Conservation (phyloP, 108 stramenopile genomes). For the Epipyxis sp. region DNA sequence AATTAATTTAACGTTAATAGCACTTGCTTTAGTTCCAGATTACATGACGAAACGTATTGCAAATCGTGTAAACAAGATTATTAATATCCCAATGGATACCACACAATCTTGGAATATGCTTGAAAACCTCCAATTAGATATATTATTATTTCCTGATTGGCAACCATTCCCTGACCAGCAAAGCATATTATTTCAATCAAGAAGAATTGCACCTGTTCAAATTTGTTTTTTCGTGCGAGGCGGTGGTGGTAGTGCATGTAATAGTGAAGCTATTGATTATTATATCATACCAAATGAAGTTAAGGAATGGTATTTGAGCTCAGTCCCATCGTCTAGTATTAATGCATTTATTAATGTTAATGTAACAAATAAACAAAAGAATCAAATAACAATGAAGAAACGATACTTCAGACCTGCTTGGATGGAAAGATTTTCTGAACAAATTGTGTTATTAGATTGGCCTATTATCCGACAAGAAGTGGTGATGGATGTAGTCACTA, state of each 20-base stretch:
- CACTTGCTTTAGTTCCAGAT: slow-evolving; percentile 3
- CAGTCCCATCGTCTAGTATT: background rate
- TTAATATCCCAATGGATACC: slow-evolving; percentile 12
- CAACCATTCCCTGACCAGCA: slow-evolving; percentile 22
- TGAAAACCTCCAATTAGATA: background rate
- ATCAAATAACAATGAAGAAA: background rate
- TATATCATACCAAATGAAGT: slow-evolving; percentile 16
- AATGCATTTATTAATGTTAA: too few relatives aligned
- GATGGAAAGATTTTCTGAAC: background rate
- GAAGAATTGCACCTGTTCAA: slow-evolving; percentile 15
- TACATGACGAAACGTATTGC: slow-evolving; percentile 4
- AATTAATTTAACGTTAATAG: background rate
- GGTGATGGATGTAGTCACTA: background rate
- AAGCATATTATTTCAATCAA: background rate
- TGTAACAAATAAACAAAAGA: background rate
- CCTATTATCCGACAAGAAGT: background rate
- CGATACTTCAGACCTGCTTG: background rate
- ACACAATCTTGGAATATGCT: background rate
- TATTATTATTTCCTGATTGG: slow-evolving; percentile 17
- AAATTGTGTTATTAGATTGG: slow-evolving; percentile 12
- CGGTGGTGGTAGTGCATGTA: background rate
- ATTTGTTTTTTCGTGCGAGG: slow-evolving; percentile 24
- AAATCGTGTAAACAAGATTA: background rate
- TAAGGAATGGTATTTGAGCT: background rate
- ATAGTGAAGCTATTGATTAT: slow-evolving; percentile 1